Percentiles rank a stretch among this genome's conserved stretches.
Conservation (phyloP, 257 asterid species). For the Lantana camara region DNA sequence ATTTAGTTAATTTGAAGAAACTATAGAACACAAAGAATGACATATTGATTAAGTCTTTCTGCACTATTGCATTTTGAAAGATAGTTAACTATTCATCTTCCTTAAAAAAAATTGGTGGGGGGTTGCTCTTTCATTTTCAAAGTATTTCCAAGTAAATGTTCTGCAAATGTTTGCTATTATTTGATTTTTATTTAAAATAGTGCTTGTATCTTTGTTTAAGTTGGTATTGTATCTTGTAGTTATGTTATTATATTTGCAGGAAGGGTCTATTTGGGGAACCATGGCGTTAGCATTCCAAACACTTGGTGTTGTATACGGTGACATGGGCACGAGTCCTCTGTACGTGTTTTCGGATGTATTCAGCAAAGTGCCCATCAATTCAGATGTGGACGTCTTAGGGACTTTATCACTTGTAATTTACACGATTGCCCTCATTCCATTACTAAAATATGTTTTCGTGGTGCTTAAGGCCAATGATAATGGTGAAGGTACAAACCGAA, state of each 20-base stretch:
- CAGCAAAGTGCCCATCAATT: constrained; percentile 80
- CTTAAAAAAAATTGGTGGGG: no score
- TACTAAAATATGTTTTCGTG: constrained; percentile 79
- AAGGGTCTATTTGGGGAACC: constrained; percentile 63
- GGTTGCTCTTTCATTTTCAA: neutral
- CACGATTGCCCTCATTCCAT: constrained; percentile 88
- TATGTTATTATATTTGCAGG: constrained; percentile 38
- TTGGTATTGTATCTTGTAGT: no score
- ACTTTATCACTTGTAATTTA: constrained; percentile 87
- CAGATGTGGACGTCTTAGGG: constrained; percentile 87
- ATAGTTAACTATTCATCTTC: neutral
- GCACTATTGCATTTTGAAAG: neutral
- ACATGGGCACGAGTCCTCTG: constrained; percentile 95
- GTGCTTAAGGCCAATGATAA: constrained; percentile 92
- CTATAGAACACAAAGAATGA: no score
- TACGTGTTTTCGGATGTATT: constrained; percentile 88
- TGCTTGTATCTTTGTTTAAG: neutral
- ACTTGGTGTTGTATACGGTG: constrained; percentile 97
- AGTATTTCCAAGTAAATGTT: neutral
- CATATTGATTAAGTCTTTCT: no score
- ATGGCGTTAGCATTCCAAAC: constrained; percentile 90
- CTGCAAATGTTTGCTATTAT: neutral
- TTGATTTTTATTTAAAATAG: neutral
- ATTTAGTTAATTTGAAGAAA: no score
- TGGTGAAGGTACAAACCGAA: constrained; percentile 72